Conservation (phyloP, 164 flowering plant species). For the Kalanchoe fedtschenkoi region DNA sequence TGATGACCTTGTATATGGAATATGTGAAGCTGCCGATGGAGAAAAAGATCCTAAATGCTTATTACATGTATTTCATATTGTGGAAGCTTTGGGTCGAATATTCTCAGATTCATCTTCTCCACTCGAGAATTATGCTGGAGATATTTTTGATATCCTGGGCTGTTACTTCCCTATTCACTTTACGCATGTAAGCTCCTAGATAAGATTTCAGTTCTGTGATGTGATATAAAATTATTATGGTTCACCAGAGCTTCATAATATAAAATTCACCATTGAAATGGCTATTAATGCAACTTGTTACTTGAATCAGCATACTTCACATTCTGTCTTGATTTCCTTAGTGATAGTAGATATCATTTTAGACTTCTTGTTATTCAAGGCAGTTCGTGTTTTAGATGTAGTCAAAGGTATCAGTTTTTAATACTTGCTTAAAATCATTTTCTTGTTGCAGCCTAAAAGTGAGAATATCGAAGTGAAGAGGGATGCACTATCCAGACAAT, state of each 20-base stretch:
- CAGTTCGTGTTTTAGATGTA: no score
- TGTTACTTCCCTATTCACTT: conserved; percentile 91
- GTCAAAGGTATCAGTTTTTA: neutral
- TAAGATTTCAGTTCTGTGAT: neutral
- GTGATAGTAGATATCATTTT: no score
- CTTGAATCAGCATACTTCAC: no score
- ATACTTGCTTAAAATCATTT: neutral
- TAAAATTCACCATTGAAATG: no score
- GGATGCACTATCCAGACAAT: conserved; percentile 70
- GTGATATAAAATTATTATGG: no score
- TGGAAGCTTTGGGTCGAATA: conserved; percentile 43
- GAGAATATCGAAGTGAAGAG: conserved; percentile 54
- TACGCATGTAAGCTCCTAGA: conserved; percentile 66
- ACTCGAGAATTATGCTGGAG: conserved; percentile 47
- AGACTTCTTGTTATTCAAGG: no score
- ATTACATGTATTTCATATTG: conserved; percentile 58
- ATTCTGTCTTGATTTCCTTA: no score
- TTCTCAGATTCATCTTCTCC: conserved; percentile 66
- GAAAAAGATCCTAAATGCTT: conserved; percentile 95
- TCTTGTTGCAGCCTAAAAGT: conserved; percentile 36
- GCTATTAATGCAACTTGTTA: no score
- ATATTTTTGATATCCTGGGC: conserved; percentile 64
- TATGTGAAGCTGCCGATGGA: conserved; percentile 82
- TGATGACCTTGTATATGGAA: conserved; percentile 55
- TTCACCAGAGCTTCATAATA: no score